Evolutionary conservation across 352 stramenopile genomes (phyloP).

Genomic region (Halophytophthora polymorphica): DNA sequence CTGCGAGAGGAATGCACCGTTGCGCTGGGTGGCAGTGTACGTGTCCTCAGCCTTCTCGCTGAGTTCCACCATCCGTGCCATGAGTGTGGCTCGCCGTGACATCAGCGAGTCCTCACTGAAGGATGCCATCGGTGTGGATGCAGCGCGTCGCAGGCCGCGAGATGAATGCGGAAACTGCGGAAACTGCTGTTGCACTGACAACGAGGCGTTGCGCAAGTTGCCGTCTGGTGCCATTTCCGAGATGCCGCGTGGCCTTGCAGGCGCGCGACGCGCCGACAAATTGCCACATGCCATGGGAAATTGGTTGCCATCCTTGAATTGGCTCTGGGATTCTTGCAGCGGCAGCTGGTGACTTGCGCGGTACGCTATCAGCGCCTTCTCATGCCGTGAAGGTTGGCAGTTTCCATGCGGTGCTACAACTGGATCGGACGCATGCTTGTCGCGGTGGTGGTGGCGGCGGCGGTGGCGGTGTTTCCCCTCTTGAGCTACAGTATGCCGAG

Average conservation of each 20-base stretch:
- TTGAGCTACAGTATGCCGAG: background rate
- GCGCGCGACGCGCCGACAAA: slow-evolving; percentile 1
- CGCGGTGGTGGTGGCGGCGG: slow-evolving; percentile 2
- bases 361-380: background rate
- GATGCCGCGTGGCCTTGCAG: slow-evolving; percentile 9
- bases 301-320: background rate
- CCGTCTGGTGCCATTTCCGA: slow-evolving; percentile 13
- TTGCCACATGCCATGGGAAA: slow-evolving; percentile 1
- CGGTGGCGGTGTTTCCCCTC: slow-evolving; percentile 3
- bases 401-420: slow-evolving; percentile 3
- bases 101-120: background rate
- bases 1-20: slow-evolving; percentile 23
- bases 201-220: no score
- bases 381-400: background rate
- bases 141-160: slow-evolving; percentile 6
- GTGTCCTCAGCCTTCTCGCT: slow-evolving; percentile 30
- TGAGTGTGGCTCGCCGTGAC: slow-evolving; percentile 8
- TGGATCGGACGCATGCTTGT: background rate
- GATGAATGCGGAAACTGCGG: background rate
- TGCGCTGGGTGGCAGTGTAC: slow-evolving; percentile 37
- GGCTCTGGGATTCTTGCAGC: background rate
- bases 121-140: background rate
- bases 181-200: background rate
- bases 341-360: background rate
- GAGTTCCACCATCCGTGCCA: slow-evolving; percentile 34